phyloP scores from a whole-genome alignment of 78 protist species.

The Planoprotostelium fungivorum region DNA sequence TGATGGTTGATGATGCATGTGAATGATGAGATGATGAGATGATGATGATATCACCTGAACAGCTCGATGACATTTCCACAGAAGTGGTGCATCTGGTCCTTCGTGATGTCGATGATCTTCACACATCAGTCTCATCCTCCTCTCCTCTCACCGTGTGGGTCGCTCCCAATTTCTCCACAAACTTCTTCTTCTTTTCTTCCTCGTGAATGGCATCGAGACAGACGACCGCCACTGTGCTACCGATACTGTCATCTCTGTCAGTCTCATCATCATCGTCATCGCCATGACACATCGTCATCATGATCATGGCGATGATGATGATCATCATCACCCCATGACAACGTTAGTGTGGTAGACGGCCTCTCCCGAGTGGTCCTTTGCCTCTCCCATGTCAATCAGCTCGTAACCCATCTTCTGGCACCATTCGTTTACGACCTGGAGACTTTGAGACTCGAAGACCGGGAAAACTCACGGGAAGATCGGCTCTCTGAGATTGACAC shows the following conservation, averaged over 20 bases:
- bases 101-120: constrained; percentile 30
- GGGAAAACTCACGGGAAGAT: no score
- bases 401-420: constrained; percentile 15
- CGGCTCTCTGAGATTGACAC: constrained; percentile 27
- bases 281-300: neutral
- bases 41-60: no score
- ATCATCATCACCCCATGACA: constrained; percentile 17
- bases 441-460: no score
- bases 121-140: neutral
- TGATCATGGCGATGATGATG: no score
- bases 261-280: neutral
- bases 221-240: neutral
- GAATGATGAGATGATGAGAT: no score
- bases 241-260: neutral
- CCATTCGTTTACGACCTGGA: constrained; percentile 23
- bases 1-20: no score
- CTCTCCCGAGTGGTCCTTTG: constrained; percentile 11
- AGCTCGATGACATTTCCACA: constrained; percentile 72
- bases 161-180: neutral
- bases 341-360: constrained; percentile 54
- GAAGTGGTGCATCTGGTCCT: constrained; percentile 42
- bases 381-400: constrained; percentile 8
- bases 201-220: neutral
- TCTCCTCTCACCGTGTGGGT: neutral
- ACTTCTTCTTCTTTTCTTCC: neutral